Conservation (phyloP, 768 basidiomycete species). For the Collybia sordida region DNA sequence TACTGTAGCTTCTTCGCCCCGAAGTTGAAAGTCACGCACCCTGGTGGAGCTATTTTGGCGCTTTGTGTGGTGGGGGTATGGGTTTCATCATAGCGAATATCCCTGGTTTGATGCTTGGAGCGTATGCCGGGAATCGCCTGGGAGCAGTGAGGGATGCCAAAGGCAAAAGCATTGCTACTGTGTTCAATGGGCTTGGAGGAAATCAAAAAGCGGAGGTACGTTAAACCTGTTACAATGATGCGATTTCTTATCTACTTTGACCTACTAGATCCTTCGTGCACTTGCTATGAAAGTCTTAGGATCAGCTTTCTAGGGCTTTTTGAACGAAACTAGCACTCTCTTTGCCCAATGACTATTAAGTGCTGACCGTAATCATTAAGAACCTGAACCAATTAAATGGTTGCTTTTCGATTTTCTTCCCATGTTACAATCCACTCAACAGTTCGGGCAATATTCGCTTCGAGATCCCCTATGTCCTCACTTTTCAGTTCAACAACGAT, state of each 20-base stretch:
- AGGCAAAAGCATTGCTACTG: slow-evolving; percentile 88
- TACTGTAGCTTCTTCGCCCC: slow-evolving; percentile 65
- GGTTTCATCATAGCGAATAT: slow-evolving; percentile 71
- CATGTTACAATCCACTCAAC: slow-evolving; percentile 86
- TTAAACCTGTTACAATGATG: slow-evolving; percentile 2
- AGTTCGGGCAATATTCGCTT: slow-evolving; percentile 84
- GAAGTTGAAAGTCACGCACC: slow-evolving; percentile 72
- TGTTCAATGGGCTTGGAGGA: slow-evolving; percentile 75
- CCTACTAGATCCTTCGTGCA: slow-evolving; percentile 69
- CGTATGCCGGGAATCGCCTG: slow-evolving; percentile 84
- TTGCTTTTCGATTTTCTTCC: slow-evolving; percentile 41
- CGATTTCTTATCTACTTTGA: not conserved
- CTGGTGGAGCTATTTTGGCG: slow-evolving; percentile 79
- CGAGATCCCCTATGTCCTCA: slow-evolving; percentile 75
- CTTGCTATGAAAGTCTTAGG: slow-evolving; percentile 84
- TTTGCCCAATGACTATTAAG: no score
- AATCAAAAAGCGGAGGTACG: slow-evolving; percentile 86
- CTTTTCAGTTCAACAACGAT: slow-evolving; percentile 86
- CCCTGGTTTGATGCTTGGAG: slow-evolving; percentile 85
- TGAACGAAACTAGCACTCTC: no score
- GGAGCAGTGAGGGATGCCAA: slow-evolving; percentile 93
- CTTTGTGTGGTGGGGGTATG: slow-evolving; percentile 68
- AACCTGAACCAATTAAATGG: slow-evolving; percentile 2
- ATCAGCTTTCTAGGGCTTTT: slow-evolving; percentile 40
- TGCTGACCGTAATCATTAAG: no score